Conservation (phyloP, 305 asterid genomes). For the Lippia alba region DNA sequence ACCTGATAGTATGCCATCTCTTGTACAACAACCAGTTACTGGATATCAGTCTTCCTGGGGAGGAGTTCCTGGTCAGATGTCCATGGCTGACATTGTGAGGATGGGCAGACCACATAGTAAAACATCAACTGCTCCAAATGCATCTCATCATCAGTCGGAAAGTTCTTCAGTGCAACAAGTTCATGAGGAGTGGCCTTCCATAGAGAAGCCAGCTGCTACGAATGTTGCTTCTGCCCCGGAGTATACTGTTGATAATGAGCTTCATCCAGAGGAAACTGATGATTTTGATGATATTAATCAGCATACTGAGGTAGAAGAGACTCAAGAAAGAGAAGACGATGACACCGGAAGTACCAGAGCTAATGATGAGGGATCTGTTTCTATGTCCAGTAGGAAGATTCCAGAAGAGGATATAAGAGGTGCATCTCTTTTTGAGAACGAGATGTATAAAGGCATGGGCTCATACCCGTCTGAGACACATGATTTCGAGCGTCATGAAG, state of each 20-base stretch:
- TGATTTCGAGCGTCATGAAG: constrained; percentile 57
- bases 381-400: constrained; percentile 53
- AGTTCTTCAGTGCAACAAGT: constrained; percentile 49
- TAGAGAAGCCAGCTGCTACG: constrained; percentile 63
- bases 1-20: constrained; percentile 53
- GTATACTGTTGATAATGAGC: constrained; percentile 50
- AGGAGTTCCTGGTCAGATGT: constrained; percentile 81
- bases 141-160: constrained; percentile 50
- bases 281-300: constrained; percentile 43
- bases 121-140: constrained; percentile 44
- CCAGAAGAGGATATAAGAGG: constrained; percentile 66
- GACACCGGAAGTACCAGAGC: constrained; percentile 46
- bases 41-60: constrained; percentile 70
- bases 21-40: constrained; percentile 52
- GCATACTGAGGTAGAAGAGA: constrained; percentile 56
- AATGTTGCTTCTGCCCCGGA: constrained; percentile 46
- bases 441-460: constrained; percentile 45
- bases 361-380: constrained; percentile 50
- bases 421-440: constrained; percentile 56
- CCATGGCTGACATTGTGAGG: constrained; percentile 97
- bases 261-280: constrained; percentile 54
- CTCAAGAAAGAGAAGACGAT: constrained; percentile 51
- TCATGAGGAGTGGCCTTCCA: constrained; percentile 82
- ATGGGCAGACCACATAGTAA: constrained; percentile 81
- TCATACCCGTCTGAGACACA: constrained; percentile 55